A percentile compares a stretch with the other conserved stretches of the same genome.
phyloP scores from a whole-genome alignment of 106 monocot genomes.

The Dactylorhiza incarnata region DNA sequence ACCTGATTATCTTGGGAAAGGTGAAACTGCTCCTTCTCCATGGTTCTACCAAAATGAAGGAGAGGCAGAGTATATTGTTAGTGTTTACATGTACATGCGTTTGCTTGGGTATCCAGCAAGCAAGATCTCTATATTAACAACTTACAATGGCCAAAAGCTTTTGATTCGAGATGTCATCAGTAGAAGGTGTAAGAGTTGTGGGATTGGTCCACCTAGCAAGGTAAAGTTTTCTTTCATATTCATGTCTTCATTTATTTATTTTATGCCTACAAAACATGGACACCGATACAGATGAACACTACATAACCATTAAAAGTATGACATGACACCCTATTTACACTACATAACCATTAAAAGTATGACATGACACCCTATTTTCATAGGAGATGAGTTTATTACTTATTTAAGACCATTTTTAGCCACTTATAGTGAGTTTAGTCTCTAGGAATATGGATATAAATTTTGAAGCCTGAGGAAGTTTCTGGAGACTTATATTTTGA shows the following conservation, averaged over 20 bases:
- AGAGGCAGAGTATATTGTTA: slow-evolving; percentile 93
- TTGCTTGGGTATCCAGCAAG: slow-evolving; percentile 89
- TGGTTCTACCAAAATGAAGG: slow-evolving; percentile 99
- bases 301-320: too few relatives aligned
- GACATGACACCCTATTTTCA: too few relatives aligned
- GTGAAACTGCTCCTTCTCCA: slow-evolving; percentile 91
- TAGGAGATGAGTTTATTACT: background rate
- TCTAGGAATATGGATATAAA: too few relatives aligned
- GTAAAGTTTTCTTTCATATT: slow-evolving; percentile 23
- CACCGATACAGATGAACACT: too few relatives aligned
- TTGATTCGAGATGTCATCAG: slow-evolving; percentile 95
- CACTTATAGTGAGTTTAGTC: too few relatives aligned
- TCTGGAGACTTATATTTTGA: too few relatives aligned
- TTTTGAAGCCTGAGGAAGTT: too few relatives aligned
- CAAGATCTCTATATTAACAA: slow-evolving; percentile 94
- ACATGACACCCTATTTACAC: too few relatives aligned
- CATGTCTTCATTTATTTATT: background rate
- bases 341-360: too few relatives aligned
- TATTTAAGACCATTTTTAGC: too few relatives aligned
- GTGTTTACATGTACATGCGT: slow-evolving; percentile 98
- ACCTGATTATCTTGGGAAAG: slow-evolving; percentile 79
- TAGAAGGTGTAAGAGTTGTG: slow-evolving; percentile 66
- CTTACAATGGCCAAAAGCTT: slow-evolving; percentile 99
- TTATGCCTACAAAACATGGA: too few relatives aligned
- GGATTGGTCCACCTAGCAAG: slow-evolving; percentile 94